A percentile compares a stretch with the other conserved stretches of the same genome.
phyloP scores from a whole-genome alignment of 2,329 filamentous ascomycete species.

The Nemania sp. region DNA sequence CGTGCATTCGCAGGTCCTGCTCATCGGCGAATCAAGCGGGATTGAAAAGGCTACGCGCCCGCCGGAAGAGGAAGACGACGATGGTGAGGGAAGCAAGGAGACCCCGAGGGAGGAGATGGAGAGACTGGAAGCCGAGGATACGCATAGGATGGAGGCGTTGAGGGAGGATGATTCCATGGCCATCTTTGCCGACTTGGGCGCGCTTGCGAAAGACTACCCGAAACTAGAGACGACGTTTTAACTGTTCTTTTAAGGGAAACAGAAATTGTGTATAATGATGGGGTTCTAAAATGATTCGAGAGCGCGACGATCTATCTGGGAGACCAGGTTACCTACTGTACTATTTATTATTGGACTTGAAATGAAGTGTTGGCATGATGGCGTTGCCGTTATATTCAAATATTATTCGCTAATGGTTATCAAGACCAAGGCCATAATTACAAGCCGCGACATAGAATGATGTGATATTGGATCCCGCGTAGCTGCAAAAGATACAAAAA shows the following conservation, averaged over 20 bases:
- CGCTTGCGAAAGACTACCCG: constrained; percentile 63
- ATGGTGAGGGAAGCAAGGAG: constrained; percentile 64
- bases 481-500: background rate
- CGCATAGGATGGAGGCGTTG: constrained; percentile 63
- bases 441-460: background rate
- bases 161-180: constrained; percentile 51
- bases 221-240: constrained; percentile 63
- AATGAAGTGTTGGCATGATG: no score
- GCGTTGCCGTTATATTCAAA: no score
- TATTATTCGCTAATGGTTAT: no score
- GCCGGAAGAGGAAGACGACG: constrained; percentile 59
- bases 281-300: background rate
- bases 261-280: background rate
- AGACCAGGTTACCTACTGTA: background rate
- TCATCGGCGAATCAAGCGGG: constrained; percentile 72
- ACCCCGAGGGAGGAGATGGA: constrained; percentile 73
- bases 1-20: constrained; percentile 73
- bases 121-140: constrained; percentile 75
- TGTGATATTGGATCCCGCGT: background rate
- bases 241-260: no score
- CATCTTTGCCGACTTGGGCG: constrained; percentile 54
- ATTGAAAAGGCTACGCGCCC: constrained; percentile 60
- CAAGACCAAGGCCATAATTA: background rate
- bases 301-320: background rate
- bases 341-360: no score